Conservation (phyloP, 257 asterid genomes). For the Jacaranda mimosifolia region DNA sequence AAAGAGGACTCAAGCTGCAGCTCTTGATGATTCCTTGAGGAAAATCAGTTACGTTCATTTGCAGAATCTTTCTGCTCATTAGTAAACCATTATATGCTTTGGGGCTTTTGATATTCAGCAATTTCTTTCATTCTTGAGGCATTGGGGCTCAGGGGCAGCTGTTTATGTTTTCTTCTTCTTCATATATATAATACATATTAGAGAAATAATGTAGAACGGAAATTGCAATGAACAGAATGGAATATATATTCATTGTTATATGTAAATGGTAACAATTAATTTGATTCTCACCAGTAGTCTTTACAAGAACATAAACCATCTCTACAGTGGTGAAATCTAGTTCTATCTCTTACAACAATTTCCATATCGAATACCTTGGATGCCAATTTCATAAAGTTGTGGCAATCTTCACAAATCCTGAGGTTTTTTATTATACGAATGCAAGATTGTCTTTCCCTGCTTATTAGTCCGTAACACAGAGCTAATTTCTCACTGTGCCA, state of each 20-base stretch:
- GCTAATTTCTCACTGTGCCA: constrained; percentile 82
- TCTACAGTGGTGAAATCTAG: constrained; percentile 71
- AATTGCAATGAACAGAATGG: not conserved
- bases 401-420: constrained; percentile 79
- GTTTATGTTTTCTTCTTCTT: not conserved
- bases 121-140: not conserved
- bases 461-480: constrained; percentile 59
- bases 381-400: constrained; percentile 71
- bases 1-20: constrained; percentile 49
- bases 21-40: constrained; percentile 64
- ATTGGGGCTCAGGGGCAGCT: not conserved
- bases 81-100: not conserved
- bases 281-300: constrained; percentile 62
- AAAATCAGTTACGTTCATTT: constrained; percentile 63
- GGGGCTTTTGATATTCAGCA: not conserved
- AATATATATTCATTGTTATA: not conserved
- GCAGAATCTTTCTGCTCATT: not conserved
- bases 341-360: constrained; percentile 74
- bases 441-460: constrained; percentile 47
- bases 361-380: constrained; percentile 59
- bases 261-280: constrained; percentile 14
- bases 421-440: constrained; percentile 69
- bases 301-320: constrained; percentile 76
- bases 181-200: not conserved
- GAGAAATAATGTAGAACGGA: not conserved